Base-by-base conservation (phyloP, 2,329 filamentous ascomycete species). In the Pestalotiopsis sp. region DNA sequence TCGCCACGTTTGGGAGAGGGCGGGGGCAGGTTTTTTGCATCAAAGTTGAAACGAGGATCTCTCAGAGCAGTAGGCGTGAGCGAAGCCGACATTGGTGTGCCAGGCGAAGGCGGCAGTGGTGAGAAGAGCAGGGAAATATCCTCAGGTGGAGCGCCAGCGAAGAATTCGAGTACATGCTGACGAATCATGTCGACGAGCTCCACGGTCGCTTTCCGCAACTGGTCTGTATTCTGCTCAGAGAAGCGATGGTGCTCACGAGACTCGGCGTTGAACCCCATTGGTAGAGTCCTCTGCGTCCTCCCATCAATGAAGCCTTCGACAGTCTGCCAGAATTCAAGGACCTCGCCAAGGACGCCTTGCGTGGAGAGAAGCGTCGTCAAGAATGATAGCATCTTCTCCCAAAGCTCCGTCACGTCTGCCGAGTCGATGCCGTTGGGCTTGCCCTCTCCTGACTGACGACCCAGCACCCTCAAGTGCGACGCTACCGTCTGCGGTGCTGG, bases 271-370 rank as follows among this genome's bases (percentile, higher is more conserved):
- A 94, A 92, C 9, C 94, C 94, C 55, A 87, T 84, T 0, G 96
- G 95, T 66, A 99, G 83, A 14, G 88, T 88, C 70, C 88, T 89
- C 77, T 98, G 95, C 30, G 92, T 92, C 71, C 88, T 93, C 20
- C 94, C 95, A 59, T 94, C 90, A 68, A 98, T 91, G 77, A 99
- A 99, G 0, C 92, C 92, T 74, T 97, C 91, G 0, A 94, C 91
- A 14, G 91, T 96, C 71, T 97, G 93, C 94, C 95, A 98, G 78
- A 97, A 98, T 71, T 97, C 94, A 20, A 97, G 81, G 1, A 98
- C 88, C 78, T 99, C 96, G 0, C 94, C 94, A 5, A 99, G 83
- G 17, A 98, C 85, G 3, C 96, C 96, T 70, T 91, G 89, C 6
- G 90, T 81, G 0, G 94, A 94, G 0, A 99, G 83, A 52, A 99